Evolutionary conservation across 345 rosid species (phyloP), one percentile per base, ranked within the genome.

Genomic region (Salix udensis): DNA sequence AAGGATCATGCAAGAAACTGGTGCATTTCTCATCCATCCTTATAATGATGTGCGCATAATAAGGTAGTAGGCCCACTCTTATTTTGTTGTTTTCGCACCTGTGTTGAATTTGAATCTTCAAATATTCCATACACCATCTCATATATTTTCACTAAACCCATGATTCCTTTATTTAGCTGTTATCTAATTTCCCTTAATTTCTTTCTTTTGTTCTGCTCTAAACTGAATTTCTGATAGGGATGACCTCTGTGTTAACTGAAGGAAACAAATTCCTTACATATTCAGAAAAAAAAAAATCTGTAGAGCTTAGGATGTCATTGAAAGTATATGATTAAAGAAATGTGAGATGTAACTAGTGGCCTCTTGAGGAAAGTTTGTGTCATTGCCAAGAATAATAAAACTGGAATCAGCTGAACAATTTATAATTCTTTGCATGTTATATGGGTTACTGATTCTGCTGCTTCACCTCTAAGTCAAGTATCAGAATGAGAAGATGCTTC

Each of bases 1-100:
- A 30, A 87, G 81, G 73, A 92, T 91, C 52, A 16, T 87, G 82
- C 78, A 82, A 72, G 95, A 92, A 86, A 94, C 97, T 68, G 93
- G 92, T 71, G 92, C 97, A 5, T 89, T 88, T 72, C 94, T 94
- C 73, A 66, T 94, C 36, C 97, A 92, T 86, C 97, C 98, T 0
- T 94, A 86, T 81, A 91, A 92, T 61, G 94, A 91, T 82, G 79
- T 85, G 16, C 87, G 91, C 71, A 89, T 89, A 69, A 90, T 92
- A 52, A 92, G 98, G 98, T 92, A 82, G 64, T 14, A 68, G 44
- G 28, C 68, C n/a, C 8, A 71, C 68, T 72, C 68, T 78, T 62
- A 24, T 42, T 48, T 58, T 46, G 18, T 39, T 36, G 4, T 2
- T 52, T 44, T 3, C 34, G 18, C 52, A 55, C 61, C 30, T 50